Conservation (phyloP, 495 filamentous ascomycete genomes). For the Tuber indicum region DNA sequence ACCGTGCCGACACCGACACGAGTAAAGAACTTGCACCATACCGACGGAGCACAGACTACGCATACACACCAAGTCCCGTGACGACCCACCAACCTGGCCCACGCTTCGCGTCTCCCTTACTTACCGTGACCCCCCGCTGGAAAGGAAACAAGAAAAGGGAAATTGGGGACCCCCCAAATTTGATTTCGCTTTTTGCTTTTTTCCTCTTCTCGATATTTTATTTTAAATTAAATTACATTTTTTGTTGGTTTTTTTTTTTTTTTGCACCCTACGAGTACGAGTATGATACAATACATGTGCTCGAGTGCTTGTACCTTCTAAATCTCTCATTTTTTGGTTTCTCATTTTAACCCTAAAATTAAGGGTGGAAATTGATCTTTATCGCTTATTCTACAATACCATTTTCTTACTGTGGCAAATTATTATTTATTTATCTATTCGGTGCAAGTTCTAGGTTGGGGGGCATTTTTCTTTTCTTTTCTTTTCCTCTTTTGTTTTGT, state of each 20-base stretch:
- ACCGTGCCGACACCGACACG: too few species aligned
- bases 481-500: not conserved
- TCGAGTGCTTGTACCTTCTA: not conserved
- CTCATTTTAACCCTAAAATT: not conserved
- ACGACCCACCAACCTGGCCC: conserved; percentile 4
- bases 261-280: not conserved
- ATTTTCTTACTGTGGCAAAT: too few species aligned
- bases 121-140: not conserved
- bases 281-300: too few species aligned
- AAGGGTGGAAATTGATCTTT: not conserved
- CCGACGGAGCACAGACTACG: not conserved
- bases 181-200: not conserved
- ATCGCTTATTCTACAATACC: not conserved
- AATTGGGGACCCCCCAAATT: not conserved
- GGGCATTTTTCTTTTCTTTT: not conserved
- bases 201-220: not conserved
- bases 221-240: not conserved
- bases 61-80: conserved; percentile 5
- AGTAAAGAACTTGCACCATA: not conserved
- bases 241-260: not conserved
- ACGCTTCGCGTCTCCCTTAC: not conserved
- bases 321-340: not conserved
- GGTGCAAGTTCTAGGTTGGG: not conserved
- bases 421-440: not conserved
- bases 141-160: not conserved